These are phyloP conservation scores for Quillaja saponaria DNA, from an alignment of 306 rosid species.

Conservation along the genomic window DNA sequence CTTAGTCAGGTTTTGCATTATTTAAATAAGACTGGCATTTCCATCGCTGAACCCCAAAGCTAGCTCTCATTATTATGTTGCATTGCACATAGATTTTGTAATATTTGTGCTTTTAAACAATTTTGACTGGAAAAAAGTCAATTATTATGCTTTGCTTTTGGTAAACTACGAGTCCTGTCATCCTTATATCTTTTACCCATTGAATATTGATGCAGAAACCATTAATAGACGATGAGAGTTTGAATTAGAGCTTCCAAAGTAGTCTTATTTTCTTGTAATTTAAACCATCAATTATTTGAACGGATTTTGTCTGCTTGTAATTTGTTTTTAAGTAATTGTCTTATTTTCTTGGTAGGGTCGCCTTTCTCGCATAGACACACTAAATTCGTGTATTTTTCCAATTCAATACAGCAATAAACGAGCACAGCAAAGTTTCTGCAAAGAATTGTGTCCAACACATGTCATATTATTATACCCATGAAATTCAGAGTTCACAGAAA, in stretches of 20 bases:
- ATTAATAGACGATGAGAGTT: background rate
- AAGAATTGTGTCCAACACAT: too few relatives aligned
- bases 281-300: too few relatives aligned
- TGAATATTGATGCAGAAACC: too few relatives aligned
- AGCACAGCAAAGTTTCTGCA: too few relatives aligned
- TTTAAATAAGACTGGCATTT: too few relatives aligned
- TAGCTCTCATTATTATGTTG: background rate
- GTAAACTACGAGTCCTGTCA: background rate
- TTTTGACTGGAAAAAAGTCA: constrained; percentile 5
- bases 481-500: too few relatives aligned
- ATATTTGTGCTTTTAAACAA: background rate
- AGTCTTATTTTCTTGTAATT: too few relatives aligned
- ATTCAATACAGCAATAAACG: too few relatives aligned
- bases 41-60: background rate
- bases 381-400: too few relatives aligned
- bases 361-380: too few relatives aligned
- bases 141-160: constrained; percentile 6
- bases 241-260: background rate
- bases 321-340: constrained; percentile 32
- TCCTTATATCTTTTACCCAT: background rate
- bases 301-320: background rate
- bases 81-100: background rate
- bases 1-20: background rate
- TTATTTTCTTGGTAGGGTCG: background rate
- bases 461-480: too few relatives aligned